These are phyloP conservation scores for Triticum dicoccoides DNA, from an alignment of 176 grass and related monocot species.

Conservation along the genomic window DNA sequence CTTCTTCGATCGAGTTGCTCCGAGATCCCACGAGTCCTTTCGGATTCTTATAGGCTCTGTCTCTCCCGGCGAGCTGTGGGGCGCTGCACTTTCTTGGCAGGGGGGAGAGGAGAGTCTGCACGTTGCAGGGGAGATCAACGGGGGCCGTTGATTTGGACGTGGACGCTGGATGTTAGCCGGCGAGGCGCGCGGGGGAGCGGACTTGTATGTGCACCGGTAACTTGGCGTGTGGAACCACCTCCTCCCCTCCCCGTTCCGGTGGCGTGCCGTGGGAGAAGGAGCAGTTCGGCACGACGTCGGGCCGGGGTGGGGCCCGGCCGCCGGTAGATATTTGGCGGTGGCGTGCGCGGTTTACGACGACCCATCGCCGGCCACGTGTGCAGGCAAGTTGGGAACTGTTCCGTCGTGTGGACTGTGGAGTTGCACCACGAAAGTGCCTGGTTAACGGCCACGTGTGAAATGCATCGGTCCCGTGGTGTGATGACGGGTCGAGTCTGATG, in stretches of 20 bases:
- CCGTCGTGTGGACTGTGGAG: too few relatives aligned
- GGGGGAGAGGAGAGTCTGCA: not conserved
- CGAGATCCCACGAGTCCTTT: not conserved
- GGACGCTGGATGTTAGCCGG: constrained; percentile 46
- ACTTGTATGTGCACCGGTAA: constrained; percentile 5
- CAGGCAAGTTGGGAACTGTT: not conserved
- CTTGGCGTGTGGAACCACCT: constrained; percentile 58
- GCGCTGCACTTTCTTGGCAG: not conserved
- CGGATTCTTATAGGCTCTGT: not conserved
- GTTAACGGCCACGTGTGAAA: too few relatives aligned
- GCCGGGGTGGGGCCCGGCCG: not conserved
- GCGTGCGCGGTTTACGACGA: not conserved
- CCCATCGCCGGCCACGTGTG: not conserved
- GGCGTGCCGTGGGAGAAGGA: constrained; percentile 23
- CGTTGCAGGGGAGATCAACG: constrained; percentile 44
- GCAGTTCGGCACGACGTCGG: constrained; percentile 51
- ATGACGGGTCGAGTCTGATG: too few relatives aligned
- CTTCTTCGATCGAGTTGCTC: not conserved
- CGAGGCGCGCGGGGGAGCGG: not conserved
- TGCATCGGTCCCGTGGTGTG: too few relatives aligned
- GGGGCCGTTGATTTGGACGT: constrained; percentile 40
- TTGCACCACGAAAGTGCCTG: too few relatives aligned
- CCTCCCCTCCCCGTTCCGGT: not conserved
- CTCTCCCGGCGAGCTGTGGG: not conserved
- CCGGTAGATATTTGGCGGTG: constrained; percentile 50